Evolutionary conservation across 73 alveolate genomes (phyloP), one percentile per base, ranked within the genome.

Genomic region (Paramecium tetraurelia): DNA sequence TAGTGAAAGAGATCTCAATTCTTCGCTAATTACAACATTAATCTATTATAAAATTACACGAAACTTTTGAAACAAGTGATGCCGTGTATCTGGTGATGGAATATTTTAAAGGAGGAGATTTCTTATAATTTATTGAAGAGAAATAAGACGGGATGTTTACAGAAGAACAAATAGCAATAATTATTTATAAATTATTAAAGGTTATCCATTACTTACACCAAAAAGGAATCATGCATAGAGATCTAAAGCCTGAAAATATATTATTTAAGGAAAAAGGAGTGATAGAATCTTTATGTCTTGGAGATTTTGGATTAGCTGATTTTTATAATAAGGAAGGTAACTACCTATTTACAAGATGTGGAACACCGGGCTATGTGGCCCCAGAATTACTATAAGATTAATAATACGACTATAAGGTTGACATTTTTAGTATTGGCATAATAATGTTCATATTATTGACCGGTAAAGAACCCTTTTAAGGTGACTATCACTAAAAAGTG

Each of bases 351-450:
- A 86, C 88, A n/a, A 89, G 93, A 58, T 98, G 99, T 72, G 99
- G 99, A 7, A 97, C 99, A 0, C 99, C 99, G 2, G 98, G 98
- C 85, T 98, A 97, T 92, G 98, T 98, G 50, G 99, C 99, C 1
- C 99, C 99, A 9, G 99, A 98, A 92, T 95, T 98, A 50, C 87
- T 98, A 7, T 98, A 96, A 59, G 98, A 92, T 41, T 14, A 76
- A 22, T 29, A 9, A 58, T 92, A 92, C 36, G 95, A 85, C 21
- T 80, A 33, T 38, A 85, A 92, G 58, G 95, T 85, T 14, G 95
- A 92, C 58, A 18, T 40, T 2, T 72, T 33, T 72, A 36, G 59
- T 72, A 72, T 72, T 5, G 86, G 86, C 7, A 40, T 40, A 12
- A 36, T 72, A 36, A 72, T 72, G 86, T 33, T 29, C 31, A 35